Evolutionary conservation across 352 stramenopile species (phyloP), one percentile per base, ranked within the genome.

Genomic region (Phytophthora macrochlamydospora): DNA sequence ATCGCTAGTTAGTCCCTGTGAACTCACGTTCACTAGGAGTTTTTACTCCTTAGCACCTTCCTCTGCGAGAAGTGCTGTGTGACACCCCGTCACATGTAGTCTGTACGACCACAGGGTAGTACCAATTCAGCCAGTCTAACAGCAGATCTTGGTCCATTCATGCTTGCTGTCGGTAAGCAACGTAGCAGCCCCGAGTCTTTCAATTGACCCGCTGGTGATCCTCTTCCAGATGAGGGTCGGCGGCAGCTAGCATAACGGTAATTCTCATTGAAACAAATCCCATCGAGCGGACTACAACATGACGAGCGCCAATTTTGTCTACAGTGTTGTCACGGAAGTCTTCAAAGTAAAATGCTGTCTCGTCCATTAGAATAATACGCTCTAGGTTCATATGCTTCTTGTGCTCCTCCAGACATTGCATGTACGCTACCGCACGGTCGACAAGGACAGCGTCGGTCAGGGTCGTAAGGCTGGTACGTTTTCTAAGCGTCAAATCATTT

Each of bases 291-390:
- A 77, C 32, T 4, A 71, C 65, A 18, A 74, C 56, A 31, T 71
- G 56, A 3, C 51, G 59, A 33, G 57, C 38, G 11, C 69, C 65
- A 6, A 37, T 40, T 11, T 63, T 29, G 32, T 74, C 56, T 4
- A 71, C 37, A 24, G 49, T 74, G 14, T 61, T 33, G 6, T 46
- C 4, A 7, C 61, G 52, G 5, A 51, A 45, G 38, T 69, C 58
- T 55, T 74, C 45, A 52, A 78, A 74, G 38, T 67, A 69, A 3
- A 78, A 65, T 2, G 60, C 65, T n/a, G 59, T 70, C 40, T 71
- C 59, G 42, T 70, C 65, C 64, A 73, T 68, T n/a, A 65, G 46
- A 8, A 71, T 32, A 13, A 56, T 71, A 18, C 49, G 44, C 18
- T 52, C 32, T 12, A 40, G 52, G 38, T 67, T 60, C 13, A 71